Evolutionary conservation across 208 protist species (phyloP).

Genomic region (Wallacemonas sp.): DNA sequence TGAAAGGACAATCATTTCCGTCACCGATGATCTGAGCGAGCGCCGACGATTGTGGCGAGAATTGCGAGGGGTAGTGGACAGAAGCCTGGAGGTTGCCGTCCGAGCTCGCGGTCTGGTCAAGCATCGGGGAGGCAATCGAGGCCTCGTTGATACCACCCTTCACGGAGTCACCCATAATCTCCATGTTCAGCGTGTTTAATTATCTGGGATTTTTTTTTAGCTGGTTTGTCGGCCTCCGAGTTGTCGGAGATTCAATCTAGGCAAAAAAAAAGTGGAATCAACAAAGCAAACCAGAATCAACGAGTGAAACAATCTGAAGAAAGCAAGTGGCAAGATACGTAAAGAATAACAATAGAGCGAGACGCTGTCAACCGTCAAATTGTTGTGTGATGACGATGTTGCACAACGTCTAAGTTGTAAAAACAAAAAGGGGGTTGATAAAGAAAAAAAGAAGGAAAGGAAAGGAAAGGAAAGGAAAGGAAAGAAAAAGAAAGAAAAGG

Average conservation of each 20-base stretch:
- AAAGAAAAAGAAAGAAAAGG: slow-evolving; percentile 21
- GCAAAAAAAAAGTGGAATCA: too few relatives aligned
- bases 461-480: not conserved
- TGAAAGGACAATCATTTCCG: not conserved
- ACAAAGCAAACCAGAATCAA: too few relatives aligned
- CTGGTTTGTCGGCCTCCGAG: too few relatives aligned
- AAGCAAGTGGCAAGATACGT: not conserved
- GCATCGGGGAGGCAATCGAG: not conserved
- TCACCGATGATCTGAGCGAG: not conserved
- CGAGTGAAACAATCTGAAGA: too few relatives aligned
- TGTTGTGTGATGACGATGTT: not conserved
- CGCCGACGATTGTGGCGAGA: not conserved
- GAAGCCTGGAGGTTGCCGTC: slow-evolving; percentile 1
- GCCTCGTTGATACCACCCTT: not conserved
- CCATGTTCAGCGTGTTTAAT: not conserved
- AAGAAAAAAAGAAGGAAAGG: slow-evolving; percentile 1
- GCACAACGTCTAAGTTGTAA: not conserved
- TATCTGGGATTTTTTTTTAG: too few relatives aligned
- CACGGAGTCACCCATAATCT: not conserved
- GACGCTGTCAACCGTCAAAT: not conserved
- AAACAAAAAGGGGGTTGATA: not conserved
- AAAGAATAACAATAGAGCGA: not conserved
- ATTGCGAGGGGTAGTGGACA: not conserved
- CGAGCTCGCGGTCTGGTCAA: not conserved
- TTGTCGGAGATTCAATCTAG: too few relatives aligned